Evolutionary conservation across 768 basidiomycete genomes (phyloP).

Genomic region (Gyrodon lividus): DNA sequence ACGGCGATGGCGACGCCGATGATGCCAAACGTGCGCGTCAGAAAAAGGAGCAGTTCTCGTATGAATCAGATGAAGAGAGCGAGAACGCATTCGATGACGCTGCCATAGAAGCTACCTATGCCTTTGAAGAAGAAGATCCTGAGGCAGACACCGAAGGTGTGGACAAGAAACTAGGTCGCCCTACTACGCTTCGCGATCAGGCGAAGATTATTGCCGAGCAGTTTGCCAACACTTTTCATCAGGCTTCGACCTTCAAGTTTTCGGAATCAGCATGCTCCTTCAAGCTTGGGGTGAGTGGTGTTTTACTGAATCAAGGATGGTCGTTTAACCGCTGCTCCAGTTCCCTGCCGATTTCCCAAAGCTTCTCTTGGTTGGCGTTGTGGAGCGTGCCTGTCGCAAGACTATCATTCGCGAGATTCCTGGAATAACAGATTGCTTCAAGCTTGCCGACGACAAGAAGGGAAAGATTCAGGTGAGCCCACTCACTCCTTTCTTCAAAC

Average conservation of each 20-base stretch:
- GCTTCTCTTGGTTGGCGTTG: slow-evolving; percentile 87
- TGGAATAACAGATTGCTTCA: slow-evolving; percentile 86
- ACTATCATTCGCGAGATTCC: slow-evolving; percentile 89
- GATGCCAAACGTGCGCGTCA: slow-evolving; percentile 73
- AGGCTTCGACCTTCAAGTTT: slow-evolving; percentile 74
- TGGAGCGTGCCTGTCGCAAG: slow-evolving; percentile 82
- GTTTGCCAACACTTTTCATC: slow-evolving; percentile 60
- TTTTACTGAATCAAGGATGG: not conserved
- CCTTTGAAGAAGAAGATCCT: slow-evolving; percentile 43
- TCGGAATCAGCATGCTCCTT: slow-evolving; percentile 67
- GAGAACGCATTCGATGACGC: slow-evolving; percentile 50
- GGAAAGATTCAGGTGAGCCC: slow-evolving; percentile 44
- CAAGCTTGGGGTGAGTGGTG: slow-evolving; percentile 70
- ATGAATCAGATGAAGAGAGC: slow-evolving; percentile 57
- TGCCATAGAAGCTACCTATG: slow-evolving; percentile 63
- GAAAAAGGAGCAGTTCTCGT: slow-evolving; percentile 70
- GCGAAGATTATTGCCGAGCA: slow-evolving; percentile 44
- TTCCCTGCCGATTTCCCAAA: slow-evolving; percentile 89
- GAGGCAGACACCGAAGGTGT: slow-evolving; percentile 32
- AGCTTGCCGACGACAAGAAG: slow-evolving; percentile 53
- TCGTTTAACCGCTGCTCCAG: slow-evolving; percentile 38
- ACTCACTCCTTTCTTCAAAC: not conserved
- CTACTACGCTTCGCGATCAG: slow-evolving; percentile 38
- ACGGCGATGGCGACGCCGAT: slow-evolving; percentile 81
- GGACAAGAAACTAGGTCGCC: slow-evolving; percentile 18